Evolutionary conservation across 345 rosid genomes (phyloP), one percentile per base, ranked within the genome.

Genomic region (Limnanthes douglasii): DNA sequence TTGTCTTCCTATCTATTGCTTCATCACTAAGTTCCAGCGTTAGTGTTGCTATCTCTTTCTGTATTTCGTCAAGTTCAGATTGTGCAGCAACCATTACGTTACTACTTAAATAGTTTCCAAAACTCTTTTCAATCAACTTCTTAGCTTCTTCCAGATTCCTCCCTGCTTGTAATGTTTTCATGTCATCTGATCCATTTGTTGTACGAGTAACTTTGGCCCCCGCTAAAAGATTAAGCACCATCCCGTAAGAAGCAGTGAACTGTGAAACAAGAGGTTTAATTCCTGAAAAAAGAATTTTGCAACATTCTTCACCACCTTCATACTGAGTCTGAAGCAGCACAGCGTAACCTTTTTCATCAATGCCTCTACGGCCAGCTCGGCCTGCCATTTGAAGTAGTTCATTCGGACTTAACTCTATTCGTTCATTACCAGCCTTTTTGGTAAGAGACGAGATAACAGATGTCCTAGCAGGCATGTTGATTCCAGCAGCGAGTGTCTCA

Each of bases 391-490:
- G 98, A 50, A 77, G 71, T 59, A 79, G 51, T 47, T 90, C 95
- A 40, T 83, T 90, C 11, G 98, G 70, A 65, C 78, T 76, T 56
- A 83, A 69, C 27, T 62, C 68, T 38, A 70, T 59, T 5, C 84
- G 78, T 20, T 83, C 98, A 31, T 34, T 66, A 50, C 73, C 65
- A 43, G 62, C 75, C 64, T 90, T 72, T 56, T 68, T 79, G 34
- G 81, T 62, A 30, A 83, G 73, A 69, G 92, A 66, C n/a, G 95
- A 68, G 37, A 90, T 72, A 23, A 83, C 84, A 37, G 95, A 75
- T 4, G 95, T 74, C 61, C 97, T 70, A 18, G 97, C 97, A 21
- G 97, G 97, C 97, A 88, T 88, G 62, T 88, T 88, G 51, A 88
- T 75, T 51, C 97, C 95, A 23, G 97, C 95, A 25, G 97, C 95